Percentiles rank a stretch among this genome's conserved stretches.
These are phyloP conservation scores for Penicillium maclennaniae DNA, from an alignment of 495 filamentous ascomycete species.

Conservation along the genomic window DNA sequence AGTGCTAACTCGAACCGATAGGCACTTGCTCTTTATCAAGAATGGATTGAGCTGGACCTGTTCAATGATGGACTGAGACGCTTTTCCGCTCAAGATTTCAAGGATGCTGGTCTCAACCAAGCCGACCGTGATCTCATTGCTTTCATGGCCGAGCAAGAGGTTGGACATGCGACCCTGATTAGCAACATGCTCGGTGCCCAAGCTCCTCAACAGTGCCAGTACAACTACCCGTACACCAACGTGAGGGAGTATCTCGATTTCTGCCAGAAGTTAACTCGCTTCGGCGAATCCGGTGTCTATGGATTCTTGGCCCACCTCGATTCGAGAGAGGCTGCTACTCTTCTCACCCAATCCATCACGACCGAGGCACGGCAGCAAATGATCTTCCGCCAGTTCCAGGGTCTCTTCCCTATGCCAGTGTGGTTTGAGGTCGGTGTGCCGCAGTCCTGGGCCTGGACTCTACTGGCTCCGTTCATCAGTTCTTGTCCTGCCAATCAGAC, in stretches of 20 bases:
- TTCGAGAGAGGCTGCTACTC: conserved; percentile 65
- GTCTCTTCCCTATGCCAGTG: conserved; percentile 79
- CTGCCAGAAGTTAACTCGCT: conserved; percentile 79
- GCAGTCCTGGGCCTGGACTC: conserved; percentile 84
- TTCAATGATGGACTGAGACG: conserved; percentile 75
- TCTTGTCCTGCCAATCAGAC: conserved; percentile 73
- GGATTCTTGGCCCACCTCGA: conserved; percentile 81
- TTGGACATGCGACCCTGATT: conserved; percentile 74
- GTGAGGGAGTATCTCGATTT: conserved; percentile 82
- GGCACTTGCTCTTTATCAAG: conserved; percentile 68
- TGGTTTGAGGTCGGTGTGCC: conserved; percentile 82
- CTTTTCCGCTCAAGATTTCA: conserved; percentile 70
- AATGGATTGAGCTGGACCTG: conserved; percentile 84
- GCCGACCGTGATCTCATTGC: conserved; percentile 69
- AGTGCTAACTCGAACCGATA: conserved; percentile 28
- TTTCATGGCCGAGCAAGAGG: conserved; percentile 84
- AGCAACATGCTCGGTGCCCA: conserved; percentile 73
- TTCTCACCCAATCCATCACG: conserved; percentile 73
- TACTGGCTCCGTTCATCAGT: conserved; percentile 80
- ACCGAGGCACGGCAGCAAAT: conserved; percentile 87
- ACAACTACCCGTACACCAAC: conserved; percentile 77
- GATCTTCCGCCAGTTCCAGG: conserved; percentile 82
- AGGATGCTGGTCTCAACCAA: conserved; percentile 58
- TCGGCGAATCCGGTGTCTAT: conserved; percentile 78
- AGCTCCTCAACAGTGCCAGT: conserved; percentile 69